phyloP scores from a whole-genome alignment of 352 stramenopile species.

The Phytophthora ohioensis region DNA sequence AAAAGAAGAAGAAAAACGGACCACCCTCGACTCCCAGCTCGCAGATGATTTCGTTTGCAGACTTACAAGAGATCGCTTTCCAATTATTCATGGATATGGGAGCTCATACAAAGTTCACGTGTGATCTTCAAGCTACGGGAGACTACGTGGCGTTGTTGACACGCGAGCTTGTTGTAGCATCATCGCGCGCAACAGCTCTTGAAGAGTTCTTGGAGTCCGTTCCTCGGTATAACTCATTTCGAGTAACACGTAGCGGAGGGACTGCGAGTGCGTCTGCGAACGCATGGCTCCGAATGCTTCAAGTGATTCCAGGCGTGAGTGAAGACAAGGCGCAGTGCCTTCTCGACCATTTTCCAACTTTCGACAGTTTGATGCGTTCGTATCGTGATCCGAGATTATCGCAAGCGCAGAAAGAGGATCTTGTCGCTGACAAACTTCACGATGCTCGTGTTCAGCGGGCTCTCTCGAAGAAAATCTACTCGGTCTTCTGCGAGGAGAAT shows the following conservation, averaged over 20 bases:
- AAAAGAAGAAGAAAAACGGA: conserved; percentile 43
- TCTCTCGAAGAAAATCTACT: conserved; percentile 67
- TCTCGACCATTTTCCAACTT: conserved; percentile 68
- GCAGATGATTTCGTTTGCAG: conserved; percentile 51
- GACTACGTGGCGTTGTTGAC: conserved; percentile 65
- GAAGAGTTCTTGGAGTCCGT: conserved; percentile 72
- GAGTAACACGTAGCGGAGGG: conserved; percentile 50
- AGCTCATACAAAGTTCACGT: conserved; percentile 72
- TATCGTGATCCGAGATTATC: conserved; percentile 54
- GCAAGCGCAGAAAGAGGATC: conserved; percentile 55
- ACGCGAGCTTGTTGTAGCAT: conserved; percentile 60
- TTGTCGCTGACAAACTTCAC: conserved; percentile 64
- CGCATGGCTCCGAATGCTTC: conserved; percentile 82
- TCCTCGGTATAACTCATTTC: conserved; percentile 67
- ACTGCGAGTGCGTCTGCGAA: conserved; percentile 65
- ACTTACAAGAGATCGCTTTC: conserved; percentile 71
- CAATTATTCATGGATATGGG: conserved; percentile 72
- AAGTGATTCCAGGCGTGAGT: conserved; percentile 78
- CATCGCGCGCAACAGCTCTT: conserved; percentile 42
- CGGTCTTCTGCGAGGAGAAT: conserved; percentile 58
- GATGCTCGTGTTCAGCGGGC: conserved; percentile 47
- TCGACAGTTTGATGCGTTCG: conserved; percentile 54
- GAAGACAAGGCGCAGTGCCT: conserved; percentile 76
- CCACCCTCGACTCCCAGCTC: neutral
- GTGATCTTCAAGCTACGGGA: conserved; percentile 59